Evolutionary conservation across 169 alveolate species (phyloP).

Genomic region (Sarcocystis neurona): DNA sequence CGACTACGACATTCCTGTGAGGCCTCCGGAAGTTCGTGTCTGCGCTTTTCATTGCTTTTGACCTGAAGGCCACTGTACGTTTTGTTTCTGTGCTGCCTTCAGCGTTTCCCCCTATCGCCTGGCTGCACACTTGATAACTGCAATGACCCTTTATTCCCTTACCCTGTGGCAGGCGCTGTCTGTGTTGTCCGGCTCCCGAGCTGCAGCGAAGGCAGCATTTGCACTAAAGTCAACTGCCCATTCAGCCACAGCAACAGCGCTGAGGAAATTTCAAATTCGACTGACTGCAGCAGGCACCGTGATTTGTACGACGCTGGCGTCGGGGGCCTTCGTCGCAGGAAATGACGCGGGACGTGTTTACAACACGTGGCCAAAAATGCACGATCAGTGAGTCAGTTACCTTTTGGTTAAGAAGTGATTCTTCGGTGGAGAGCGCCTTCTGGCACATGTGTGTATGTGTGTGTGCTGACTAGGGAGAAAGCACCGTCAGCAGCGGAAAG

Average conservation of each 20-base stretch:
- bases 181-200: constrained; percentile 13
- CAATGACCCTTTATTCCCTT: constrained; percentile 53
- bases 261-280: neutral
- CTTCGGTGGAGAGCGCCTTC: too few relatives aligned
- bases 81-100: neutral
- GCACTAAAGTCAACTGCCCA: constrained; percentile 18
- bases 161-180: constrained; percentile 60
- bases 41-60: too few relatives aligned
- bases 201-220: neutral
- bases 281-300: constrained; percentile 48
- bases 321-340: constrained; percentile 72
- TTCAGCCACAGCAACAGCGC: constrained; percentile 24
- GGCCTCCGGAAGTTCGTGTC: too few relatives aligned
- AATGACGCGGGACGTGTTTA: constrained; percentile 67
- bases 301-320: constrained; percentile 44
- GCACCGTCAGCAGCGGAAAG: too few relatives aligned
- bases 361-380: constrained; percentile 69
- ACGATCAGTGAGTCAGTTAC: constrained; percentile 59
- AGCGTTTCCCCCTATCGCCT: constrained; percentile 66
- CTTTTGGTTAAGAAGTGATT: too few relatives aligned
- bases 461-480: too few relatives aligned
- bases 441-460: too few relatives aligned
- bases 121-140: constrained; percentile 58
- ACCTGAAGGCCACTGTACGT: too few relatives aligned
- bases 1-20: too few relatives aligned